phyloP scores from a whole-genome alignment of 257 asterid genomes.

The Fraxinus cuspidata region DNA sequence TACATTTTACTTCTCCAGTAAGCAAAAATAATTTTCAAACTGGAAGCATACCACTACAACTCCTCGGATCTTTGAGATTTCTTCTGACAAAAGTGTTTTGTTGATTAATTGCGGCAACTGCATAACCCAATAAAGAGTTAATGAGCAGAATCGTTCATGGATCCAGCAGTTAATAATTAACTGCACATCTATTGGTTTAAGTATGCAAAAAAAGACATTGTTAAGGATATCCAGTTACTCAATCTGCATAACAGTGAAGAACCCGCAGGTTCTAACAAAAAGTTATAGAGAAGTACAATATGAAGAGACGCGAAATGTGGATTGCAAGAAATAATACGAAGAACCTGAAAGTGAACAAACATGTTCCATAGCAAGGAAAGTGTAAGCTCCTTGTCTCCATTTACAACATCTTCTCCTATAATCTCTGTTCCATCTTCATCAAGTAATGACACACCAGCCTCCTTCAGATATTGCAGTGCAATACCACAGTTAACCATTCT shows the following conservation, averaged over 20 bases:
- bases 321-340: conserved; percentile 15
- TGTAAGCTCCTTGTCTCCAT: conserved; percentile 80
- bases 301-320: background rate
- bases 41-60: conserved; percentile 55
- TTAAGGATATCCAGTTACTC: conserved; percentile 6
- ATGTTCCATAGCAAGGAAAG: conserved; percentile 87
- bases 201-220: conserved; percentile 14
- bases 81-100: conserved; percentile 57
- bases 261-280: background rate
- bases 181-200: background rate
- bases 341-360: conserved; percentile 92
- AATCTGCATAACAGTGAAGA: background rate
- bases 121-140: conserved; percentile 34
- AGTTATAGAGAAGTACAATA: background rate
- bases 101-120: conserved; percentile 88
- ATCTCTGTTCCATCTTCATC: conserved; percentile 81
- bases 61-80: conserved; percentile 72
- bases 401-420: conserved; percentile 69
- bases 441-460: conserved; percentile 60
- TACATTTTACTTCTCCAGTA: conserved; percentile 13
- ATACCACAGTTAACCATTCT: conserved; percentile 67
- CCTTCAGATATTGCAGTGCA: conserved; percentile 74
- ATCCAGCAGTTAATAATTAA: conserved; percentile 9
- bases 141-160: conserved; percentile 22
- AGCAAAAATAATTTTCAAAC: conserved; percentile 23